A percentile compares a stretch with the other conserved stretches of the same genome.
phyloP scores from a whole-genome alignment of 139 green algal genomes.

The Gonium pectorale region DNA sequence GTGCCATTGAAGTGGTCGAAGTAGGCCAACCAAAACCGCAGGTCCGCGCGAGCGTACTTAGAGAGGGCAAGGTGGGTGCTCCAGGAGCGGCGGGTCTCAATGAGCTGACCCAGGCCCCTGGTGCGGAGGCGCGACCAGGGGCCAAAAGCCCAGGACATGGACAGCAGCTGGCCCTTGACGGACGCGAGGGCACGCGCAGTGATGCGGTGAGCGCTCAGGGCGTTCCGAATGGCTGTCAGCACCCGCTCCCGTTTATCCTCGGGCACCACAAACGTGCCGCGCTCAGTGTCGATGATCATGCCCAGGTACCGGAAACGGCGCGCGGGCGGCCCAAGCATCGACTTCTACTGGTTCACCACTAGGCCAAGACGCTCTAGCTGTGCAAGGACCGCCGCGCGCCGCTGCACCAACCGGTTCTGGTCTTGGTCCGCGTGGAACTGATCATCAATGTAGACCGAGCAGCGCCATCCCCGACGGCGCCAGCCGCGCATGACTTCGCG shows the following conservation, averaged over 20 bases:
- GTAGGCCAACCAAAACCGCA: neutral
- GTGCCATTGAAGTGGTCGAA: conserved; percentile 35
- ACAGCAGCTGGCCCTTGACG: neutral
- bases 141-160: conserved; percentile 4
- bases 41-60: neutral
- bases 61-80: neutral
- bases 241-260: neutral
- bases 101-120: neutral
- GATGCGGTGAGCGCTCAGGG: too few species aligned
- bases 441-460: neutral
- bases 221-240: too few species aligned
- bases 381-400: neutral
- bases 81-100: neutral
- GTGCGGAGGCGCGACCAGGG: conserved; percentile 4
- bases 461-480: neutral
- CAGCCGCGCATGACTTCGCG: neutral
- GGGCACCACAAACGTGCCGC: neutral
- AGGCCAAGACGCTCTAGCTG: neutral
- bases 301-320: neutral
- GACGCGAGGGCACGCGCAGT: neutral
- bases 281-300: neutral
- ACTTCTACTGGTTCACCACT: neutral
- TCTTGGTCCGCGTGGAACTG: neutral
- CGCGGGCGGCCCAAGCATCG: neutral
- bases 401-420: neutral